Evolutionary conservation across 2,329 filamentous ascomycete species (phyloP).

Genomic region (Leptosphaerulina australis): DNA sequence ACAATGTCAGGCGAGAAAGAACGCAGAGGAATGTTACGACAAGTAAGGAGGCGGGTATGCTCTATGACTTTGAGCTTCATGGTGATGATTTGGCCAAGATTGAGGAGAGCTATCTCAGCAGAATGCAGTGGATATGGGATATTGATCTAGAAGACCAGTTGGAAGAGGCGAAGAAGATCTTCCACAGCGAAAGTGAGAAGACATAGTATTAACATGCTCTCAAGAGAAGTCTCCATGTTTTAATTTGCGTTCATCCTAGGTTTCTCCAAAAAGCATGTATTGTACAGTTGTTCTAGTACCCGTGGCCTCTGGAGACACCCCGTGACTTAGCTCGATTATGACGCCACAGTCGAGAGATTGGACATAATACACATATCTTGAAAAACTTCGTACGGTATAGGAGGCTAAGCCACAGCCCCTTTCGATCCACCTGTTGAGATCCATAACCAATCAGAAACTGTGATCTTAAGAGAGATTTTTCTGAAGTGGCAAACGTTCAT

Average conservation of each 20-base stretch:
- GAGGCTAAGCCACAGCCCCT: no score
- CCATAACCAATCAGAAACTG: background rate
- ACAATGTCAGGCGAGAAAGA: slow-evolving; percentile 36
- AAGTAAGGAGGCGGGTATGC: slow-evolving; percentile 40
- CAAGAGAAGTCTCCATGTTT: no score
- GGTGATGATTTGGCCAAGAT: slow-evolving; percentile 50
- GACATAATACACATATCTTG: no score
- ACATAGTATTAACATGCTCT: no score
- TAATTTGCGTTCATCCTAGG: no score
- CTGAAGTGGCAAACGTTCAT: background rate
- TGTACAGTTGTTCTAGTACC: no score
- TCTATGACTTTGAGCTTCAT: slow-evolving; percentile 51
- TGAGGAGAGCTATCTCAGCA: slow-evolving; percentile 35
- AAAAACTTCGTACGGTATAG: no score
- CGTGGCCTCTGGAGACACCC: no score
- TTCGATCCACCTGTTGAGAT: background rate
- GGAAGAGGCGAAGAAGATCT: slow-evolving; percentile 38
- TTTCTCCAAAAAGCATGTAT: no score
- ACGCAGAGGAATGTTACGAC: slow-evolving; percentile 38
- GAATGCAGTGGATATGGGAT: slow-evolving; percentile 52
- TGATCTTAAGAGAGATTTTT: background rate
- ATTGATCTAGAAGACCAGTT: slow-evolving; percentile 47
- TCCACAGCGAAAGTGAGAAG: slow-evolving; percentile 19
- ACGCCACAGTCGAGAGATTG: no score
- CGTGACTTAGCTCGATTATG: no score